Evolutionary conservation across 768 basidiomycete species (phyloP), one percentile per base, ranked within the genome.

Genomic region (Leccinum imitatum): DNA sequence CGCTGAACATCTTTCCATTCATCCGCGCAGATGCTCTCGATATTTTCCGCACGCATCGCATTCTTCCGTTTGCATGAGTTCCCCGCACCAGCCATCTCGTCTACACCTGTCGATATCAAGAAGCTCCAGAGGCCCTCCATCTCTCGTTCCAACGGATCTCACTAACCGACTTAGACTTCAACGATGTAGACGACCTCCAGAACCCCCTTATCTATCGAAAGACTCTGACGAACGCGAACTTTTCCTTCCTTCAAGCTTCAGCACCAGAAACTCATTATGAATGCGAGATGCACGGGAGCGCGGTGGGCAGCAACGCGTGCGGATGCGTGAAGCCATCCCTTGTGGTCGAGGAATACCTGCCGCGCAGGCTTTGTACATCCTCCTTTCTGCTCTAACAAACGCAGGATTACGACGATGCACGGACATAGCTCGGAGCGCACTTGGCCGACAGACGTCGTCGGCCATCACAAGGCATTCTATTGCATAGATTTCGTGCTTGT

Each of bases 21-120:
- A 65, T 56, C 46, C 39, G 8, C 35, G 25, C 67, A 98, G 95
- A 97, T 94, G 10, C 76, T 95, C 7, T 74, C 78, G 3, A 95
- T 97, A 90, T 95, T 94, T 71, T 69, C 91, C 30, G 87, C 87
- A 11, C 90, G 96, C n/a, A 91, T 95, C 59, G 76, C 89, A 10
- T 87, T 97, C 73, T 97, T 98, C 81, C 86, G 89, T n/a, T 77
- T 99, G 6, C 90, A 97, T 72, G 96, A 99, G 75, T 95, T 25
- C 94, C 0, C 94, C 96, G 2, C 86, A 25, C 25, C 25, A 25
- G 94, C 23, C 97, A 88, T 70, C 87, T 98, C 60, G 93, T 96
- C 4, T 88, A 94, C 51, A 87, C 91, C 0, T 93, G 94, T 14
- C 83, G 93, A 47, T 87, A 84, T 33, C 82, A 85, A 35, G 95